Percentiles rank a stretch among this genome's conserved stretches.
These are phyloP conservation scores for Bisporella sp. DNA, from an alignment of 2,329 filamentous ascomycete genomes.

Conservation along the genomic window DNA sequence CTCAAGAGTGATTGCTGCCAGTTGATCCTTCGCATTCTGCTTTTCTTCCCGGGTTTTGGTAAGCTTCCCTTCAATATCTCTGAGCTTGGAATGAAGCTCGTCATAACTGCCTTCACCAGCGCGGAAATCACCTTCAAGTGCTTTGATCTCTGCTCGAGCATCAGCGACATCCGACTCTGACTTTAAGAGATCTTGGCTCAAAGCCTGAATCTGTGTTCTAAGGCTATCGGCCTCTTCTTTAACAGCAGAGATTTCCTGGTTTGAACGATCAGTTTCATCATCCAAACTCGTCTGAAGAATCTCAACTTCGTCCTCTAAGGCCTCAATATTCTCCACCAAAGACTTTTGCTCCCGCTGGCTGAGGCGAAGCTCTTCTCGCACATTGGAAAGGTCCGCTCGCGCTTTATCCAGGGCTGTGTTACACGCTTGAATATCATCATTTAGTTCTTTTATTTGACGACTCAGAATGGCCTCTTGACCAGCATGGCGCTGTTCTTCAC, in stretches of 20 bases:
- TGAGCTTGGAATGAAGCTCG: slow-evolving; percentile 48
- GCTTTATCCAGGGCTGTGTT: slow-evolving; percentile 59
- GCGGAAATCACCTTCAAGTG: slow-evolving; percentile 22
- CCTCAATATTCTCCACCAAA: slow-evolving; percentile 58
- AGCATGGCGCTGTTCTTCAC: slow-evolving; percentile 64
- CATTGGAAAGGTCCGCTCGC: slow-evolving; percentile 56
- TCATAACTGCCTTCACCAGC: slow-evolving; percentile 35
- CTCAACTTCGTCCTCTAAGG: slow-evolving; percentile 70
- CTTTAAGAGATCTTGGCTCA: slow-evolving; percentile 27
- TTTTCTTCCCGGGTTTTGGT: slow-evolving; percentile 52
- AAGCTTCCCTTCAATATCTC: slow-evolving; percentile 51
- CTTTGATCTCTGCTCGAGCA: slow-evolving; percentile 24
- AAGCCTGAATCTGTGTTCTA: slow-evolving; percentile 34
- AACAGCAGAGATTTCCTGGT: slow-evolving; percentile 37
- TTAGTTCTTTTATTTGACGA: slow-evolving; percentile 68
- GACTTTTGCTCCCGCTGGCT: slow-evolving; percentile 55
- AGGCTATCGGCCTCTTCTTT: slow-evolving; percentile 35
- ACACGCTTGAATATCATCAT: slow-evolving; percentile 61
- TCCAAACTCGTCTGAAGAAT: slow-evolving; percentile 51
- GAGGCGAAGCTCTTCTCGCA: slow-evolving; percentile 64
- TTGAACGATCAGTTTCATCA: slow-evolving; percentile 56
- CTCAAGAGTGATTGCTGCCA: slow-evolving; percentile 52
- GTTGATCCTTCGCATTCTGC: slow-evolving; percentile 55
- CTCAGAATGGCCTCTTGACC: slow-evolving; percentile 64
- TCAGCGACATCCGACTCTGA: slow-evolving; percentile 22